Conservation (phyloP, 257 asterid genomes). For the Gentiana straminea region DNA sequence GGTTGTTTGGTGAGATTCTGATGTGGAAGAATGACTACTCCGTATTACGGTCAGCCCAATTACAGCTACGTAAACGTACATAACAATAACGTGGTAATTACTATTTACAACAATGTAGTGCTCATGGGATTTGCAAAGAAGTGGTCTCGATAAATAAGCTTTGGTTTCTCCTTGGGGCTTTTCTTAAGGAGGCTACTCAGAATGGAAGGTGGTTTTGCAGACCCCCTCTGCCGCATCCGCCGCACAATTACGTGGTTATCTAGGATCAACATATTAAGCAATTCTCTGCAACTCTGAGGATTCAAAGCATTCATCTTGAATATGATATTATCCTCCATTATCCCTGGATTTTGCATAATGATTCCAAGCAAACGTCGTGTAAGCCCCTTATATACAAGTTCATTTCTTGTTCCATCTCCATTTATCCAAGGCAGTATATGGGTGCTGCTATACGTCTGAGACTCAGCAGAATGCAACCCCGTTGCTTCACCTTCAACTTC, state of each 20-base stretch:
- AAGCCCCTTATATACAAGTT: constrained; percentile 76
- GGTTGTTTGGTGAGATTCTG: too few relatives aligned
- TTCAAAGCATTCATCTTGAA: constrained; percentile 54
- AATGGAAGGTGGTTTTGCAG: constrained; percentile 53
- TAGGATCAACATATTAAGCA: constrained; percentile 55
- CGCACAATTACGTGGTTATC: constrained; percentile 56
- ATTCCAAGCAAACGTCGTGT: constrained; percentile 67
- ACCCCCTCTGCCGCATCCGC: constrained; percentile 40
- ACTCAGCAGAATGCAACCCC: constrained; percentile 21
- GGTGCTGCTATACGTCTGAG: constrained; percentile 21
- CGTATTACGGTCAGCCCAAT: too few relatives aligned
- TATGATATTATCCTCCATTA: constrained; percentile 59
- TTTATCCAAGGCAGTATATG: constrained; percentile 85
- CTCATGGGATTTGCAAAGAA: constrained; percentile 75
- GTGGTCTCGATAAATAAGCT: constrained; percentile 39
- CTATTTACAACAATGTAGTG: constrained; percentile 37
- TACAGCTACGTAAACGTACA: too few relatives aligned
- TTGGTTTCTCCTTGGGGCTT: constrained; percentile 26
- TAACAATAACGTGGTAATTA: too few relatives aligned
- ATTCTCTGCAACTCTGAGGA: constrained; percentile 79
- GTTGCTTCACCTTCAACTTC: constrained; percentile 6
- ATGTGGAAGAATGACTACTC: too few relatives aligned
- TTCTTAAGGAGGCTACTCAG: constrained; percentile 42
- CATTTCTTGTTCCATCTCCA: constrained; percentile 80
- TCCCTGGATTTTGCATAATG: constrained; percentile 92